Conservation (phyloP, 371 early-diverging fungal species). For the Neoconidiobolus thromboides region DNA sequence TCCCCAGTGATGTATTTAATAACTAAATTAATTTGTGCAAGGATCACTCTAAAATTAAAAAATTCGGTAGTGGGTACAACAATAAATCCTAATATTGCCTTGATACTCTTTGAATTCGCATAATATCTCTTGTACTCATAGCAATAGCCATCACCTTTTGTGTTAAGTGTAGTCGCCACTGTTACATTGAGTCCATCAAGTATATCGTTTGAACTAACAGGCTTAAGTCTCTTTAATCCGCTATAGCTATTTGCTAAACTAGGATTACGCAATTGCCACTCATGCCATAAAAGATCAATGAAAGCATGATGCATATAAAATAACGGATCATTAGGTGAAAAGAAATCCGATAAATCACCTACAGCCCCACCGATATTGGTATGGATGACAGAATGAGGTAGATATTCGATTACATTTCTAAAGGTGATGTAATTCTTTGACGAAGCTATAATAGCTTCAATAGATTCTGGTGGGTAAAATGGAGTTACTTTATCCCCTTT, state of each 20-base stretch:
- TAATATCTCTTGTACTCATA: neutral
- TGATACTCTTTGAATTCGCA: neutral
- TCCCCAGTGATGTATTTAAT: no score
- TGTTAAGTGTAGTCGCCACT: conserved; percentile 5
- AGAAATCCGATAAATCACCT: conserved; percentile 5
- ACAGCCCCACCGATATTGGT: conserved; percentile 3
- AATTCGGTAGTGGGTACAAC: no score
- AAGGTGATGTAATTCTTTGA: neutral
- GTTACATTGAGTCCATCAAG: conserved; percentile 5
- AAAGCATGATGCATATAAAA: conserved; percentile 4
- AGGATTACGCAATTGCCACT: conserved; percentile 4
- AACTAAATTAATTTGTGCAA: no score
- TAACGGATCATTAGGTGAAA: conserved; percentile 2
- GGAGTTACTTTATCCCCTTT: neutral
- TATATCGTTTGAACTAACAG: neutral
- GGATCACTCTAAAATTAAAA: no score
- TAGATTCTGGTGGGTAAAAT: conserved; percentile 5
- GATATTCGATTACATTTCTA: neutral
- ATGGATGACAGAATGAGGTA: conserved; percentile 2
- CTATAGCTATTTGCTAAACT: neutral
- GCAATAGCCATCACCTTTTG: conserved; percentile 4
- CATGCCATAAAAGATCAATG: conserved; percentile 2
- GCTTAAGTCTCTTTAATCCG: neutral
- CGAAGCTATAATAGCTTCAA: neutral
- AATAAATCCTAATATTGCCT: no score